phyloP scores from a whole-genome alignment of 495 filamentous ascomycete genomes.

The Parathielavia appendiculata region DNA sequence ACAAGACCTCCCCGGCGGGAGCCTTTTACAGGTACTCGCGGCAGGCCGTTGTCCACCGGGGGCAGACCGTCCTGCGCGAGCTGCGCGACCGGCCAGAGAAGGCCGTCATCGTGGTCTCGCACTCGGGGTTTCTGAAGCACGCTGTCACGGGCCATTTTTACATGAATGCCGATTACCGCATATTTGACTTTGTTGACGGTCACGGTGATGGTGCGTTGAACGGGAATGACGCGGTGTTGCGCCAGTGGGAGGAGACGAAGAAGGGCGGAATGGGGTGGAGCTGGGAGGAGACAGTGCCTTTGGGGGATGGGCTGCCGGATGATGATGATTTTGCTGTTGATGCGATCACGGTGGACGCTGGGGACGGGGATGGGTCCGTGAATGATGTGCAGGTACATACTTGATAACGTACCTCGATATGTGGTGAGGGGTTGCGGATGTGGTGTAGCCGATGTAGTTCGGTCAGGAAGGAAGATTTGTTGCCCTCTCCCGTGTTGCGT shows the following conservation, averaged over 20 bases:
- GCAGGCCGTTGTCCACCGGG: slow-evolving; percentile 45
- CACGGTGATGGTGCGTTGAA: no score
- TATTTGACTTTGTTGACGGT: slow-evolving; percentile 53
- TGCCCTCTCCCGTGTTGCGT: no score
- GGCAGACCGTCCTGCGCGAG: slow-evolving; percentile 42
- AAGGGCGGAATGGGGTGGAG: slow-evolving; percentile 23
- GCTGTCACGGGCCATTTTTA: slow-evolving; percentile 45
- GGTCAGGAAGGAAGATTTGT: no score
- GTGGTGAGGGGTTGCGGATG: no score
- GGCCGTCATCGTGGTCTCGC: slow-evolving; percentile 55
- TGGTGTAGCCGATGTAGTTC: no score
- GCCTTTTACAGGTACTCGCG: slow-evolving; percentile 44
- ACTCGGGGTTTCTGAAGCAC: slow-evolving; percentile 53
- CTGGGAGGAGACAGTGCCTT: slow-evolving; percentile 13
- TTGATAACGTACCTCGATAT: no score
- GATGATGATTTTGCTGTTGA: no score
- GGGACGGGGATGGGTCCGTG: no score
- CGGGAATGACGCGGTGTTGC: slow-evolving; percentile 16
- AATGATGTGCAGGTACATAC: no score
- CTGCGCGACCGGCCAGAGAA: slow-evolving; percentile 53
- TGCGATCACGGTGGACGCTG: no score
- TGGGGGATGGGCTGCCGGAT: slow-evolving; percentile 20
- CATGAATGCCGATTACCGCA: slow-evolving; percentile 57
- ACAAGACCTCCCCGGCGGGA: slow-evolving; percentile 46
- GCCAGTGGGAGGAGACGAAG: slow-evolving; percentile 18